Base-by-base conservation (phyloP, 306 rosid genomes). In the Pachyrhizus erosus region DNA sequence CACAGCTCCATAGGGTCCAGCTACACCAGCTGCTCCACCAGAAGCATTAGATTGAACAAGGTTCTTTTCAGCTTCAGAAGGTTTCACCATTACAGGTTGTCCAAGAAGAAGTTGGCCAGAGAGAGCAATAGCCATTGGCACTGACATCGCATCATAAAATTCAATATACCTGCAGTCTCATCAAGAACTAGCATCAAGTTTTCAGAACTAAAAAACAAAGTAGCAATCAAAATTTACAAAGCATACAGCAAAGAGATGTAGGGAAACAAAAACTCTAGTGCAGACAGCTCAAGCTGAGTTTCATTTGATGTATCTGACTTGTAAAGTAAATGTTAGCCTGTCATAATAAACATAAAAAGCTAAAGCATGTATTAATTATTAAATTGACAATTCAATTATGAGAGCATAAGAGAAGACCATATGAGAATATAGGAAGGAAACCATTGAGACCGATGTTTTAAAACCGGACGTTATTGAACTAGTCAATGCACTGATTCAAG, bases 101-200 rank as follows among this genome's bases (percentile, higher is more conserved):
- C 99, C 99, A 21, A 91, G 89, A 83, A 96, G 97, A 71, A 96
- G 89, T 78, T 92, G 97, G 48, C 98, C 99, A 78, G 99, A 93
- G 84, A 96, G 91, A 49, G 99, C 99, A 82, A 96, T 96, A 73
- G 99, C 99, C 98, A 96, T 92, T 52, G 99, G 99, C 88, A 96
- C 99, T 76, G 97, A 90, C 99, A 96, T 92, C 5, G 91, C 97
- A 83, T 96, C 99, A 85, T 91, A 96, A 87, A 96, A 96, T 87
- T 96, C 99, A 89, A 96, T 90, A 86, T 96, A 96, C 93, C 99
- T 93, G 98, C 94, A 92, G 82, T 69, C 89, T 75, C 87, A 88
- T 66, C 60, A 76, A 82, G 68, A 82, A 61, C 79, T 87, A 66
- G 81, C 81, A 79, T 80, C 96, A 88, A 93, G 88, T 77, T 87